These are phyloP conservation scores for Metschnikowia borealis DNA, from an alignment of 805 yeast genomes.

Conservation along the genomic window DNA sequence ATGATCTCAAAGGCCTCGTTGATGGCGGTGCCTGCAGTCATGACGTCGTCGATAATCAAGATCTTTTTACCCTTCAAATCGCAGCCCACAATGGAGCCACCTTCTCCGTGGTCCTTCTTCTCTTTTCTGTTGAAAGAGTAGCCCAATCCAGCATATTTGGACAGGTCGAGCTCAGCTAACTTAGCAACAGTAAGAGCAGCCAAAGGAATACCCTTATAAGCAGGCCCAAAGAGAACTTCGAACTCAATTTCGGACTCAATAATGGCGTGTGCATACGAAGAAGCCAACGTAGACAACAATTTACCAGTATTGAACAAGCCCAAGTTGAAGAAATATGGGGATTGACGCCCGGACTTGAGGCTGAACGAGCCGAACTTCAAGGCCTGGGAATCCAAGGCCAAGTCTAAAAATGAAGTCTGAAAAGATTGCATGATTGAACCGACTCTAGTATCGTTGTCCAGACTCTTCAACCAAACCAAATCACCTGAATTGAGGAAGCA, in stretches of 20 bases:
- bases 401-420: slow-evolving; percentile 68
- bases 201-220: slow-evolving; percentile 94
- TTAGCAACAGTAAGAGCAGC: slow-evolving; percentile 92
- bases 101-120: slow-evolving; percentile 97
- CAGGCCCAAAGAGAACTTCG: slow-evolving; percentile 94
- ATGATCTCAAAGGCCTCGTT: slow-evolving; percentile 89
- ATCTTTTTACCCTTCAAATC: slow-evolving; percentile 66
- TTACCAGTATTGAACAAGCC: slow-evolving; percentile 82
- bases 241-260: slow-evolving; percentile 77
- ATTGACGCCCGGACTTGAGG: slow-evolving; percentile 83
- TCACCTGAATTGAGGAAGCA: slow-evolving; percentile 12
- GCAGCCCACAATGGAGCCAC: slow-evolving; percentile 91
- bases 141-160: slow-evolving; percentile 65
- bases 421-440: slow-evolving; percentile 37
- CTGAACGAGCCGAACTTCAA: slow-evolving; percentile 86
- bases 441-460: slow-evolving; percentile 1
- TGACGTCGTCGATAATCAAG: slow-evolving; percentile 91
- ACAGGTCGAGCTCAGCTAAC: slow-evolving; percentile 85
- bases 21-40: slow-evolving; percentile 98
- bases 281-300: slow-evolving; percentile 73
- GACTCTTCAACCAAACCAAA: slow-evolving; percentile 3
- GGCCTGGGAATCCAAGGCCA: slow-evolving; percentile 78
- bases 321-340: slow-evolving; percentile 88
- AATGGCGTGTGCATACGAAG: slow-evolving; percentile 86
- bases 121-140: slow-evolving; percentile 97